phyloP scores from a whole-genome alignment of 2,329 filamentous ascomycete species.

The Botrytis medusae region DNA sequence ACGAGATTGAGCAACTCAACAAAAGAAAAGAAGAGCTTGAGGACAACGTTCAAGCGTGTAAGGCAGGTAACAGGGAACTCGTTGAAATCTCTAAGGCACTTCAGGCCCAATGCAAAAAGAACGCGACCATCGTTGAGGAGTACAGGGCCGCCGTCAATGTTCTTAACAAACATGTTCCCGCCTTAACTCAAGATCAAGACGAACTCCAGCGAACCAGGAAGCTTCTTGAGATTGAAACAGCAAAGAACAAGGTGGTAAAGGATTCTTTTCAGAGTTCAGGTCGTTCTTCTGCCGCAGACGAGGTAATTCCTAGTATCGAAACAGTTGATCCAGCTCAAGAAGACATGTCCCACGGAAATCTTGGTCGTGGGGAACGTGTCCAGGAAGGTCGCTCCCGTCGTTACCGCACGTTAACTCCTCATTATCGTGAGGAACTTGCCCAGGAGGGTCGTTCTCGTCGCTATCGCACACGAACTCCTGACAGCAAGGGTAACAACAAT shows the following conservation, averaged over 20 bases:
- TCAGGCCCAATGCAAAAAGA: too few species aligned
- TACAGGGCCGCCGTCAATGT: fast-evolving
- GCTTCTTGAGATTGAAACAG: not conserved
- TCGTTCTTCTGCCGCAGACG: not conserved
- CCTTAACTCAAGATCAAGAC: not conserved
- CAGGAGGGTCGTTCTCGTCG: not conserved
- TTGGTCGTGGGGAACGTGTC: not conserved
- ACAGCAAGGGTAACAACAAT: not conserved
- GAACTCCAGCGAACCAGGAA: fast-evolving
- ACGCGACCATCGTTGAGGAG: too few species aligned
- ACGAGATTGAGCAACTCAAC: not conserved
- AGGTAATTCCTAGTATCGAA: not conserved
- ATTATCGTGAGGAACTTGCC: not conserved
- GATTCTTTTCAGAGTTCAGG: too few species aligned
- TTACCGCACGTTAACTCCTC: not conserved
- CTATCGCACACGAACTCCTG: not conserved
- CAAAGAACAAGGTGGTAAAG: not conserved
- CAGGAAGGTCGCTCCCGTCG: not conserved
- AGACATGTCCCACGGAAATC: not conserved
- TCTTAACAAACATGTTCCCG: not conserved
- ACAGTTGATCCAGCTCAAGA: not conserved
- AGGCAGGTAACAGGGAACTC: too few species aligned
- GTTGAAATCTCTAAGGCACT: too few species aligned
- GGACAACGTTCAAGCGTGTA: too few species aligned
- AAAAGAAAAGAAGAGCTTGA: too few species aligned